Conservation (phyloP, 208 protist species). For the Wallacemonas sp. region DNA sequence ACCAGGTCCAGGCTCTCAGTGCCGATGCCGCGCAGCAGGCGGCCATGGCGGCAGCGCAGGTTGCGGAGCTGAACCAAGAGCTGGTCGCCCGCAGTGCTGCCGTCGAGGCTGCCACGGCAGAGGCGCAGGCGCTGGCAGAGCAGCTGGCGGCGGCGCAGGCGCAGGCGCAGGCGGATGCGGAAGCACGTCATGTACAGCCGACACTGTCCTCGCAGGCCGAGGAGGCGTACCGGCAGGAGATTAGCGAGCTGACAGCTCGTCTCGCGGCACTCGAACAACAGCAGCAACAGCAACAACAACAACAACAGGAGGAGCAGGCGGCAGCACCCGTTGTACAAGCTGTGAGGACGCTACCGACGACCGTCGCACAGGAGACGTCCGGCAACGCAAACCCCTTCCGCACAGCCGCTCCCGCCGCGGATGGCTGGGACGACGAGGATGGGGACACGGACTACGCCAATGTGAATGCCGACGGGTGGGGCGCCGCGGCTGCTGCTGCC, state of each 20-base stretch:
- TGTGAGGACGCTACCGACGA: no score
- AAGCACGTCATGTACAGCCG: background rate
- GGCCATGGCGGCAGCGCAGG: background rate
- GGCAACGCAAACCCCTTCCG: background rate
- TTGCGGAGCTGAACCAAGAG: constrained; percentile 11
- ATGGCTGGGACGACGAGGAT: background rate
- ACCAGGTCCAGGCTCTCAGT: background rate
- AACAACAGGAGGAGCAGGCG: background rate
- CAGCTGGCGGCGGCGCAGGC: constrained; percentile 2
- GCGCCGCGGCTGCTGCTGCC: background rate
- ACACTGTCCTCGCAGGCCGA: background rate
- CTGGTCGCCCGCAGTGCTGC: constrained; percentile 3
- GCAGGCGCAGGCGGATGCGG: background rate
- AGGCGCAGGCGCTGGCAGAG: background rate
- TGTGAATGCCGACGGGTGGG: no score
- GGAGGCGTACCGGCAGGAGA: background rate
- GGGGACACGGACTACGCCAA: background rate
- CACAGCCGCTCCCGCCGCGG: background rate
- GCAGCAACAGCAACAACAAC: background rate
- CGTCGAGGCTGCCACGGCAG: background rate
- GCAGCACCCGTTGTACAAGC: background rate
- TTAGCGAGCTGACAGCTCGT: constrained; percentile 8
- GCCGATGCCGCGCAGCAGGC: background rate
- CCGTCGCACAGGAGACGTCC: no score
- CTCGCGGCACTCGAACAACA: constrained; percentile 16